These are phyloP conservation scores for Monilinia fructigena DNA, from an alignment of 2,329 filamentous ascomycete species.

Conservation along the genomic window DNA sequence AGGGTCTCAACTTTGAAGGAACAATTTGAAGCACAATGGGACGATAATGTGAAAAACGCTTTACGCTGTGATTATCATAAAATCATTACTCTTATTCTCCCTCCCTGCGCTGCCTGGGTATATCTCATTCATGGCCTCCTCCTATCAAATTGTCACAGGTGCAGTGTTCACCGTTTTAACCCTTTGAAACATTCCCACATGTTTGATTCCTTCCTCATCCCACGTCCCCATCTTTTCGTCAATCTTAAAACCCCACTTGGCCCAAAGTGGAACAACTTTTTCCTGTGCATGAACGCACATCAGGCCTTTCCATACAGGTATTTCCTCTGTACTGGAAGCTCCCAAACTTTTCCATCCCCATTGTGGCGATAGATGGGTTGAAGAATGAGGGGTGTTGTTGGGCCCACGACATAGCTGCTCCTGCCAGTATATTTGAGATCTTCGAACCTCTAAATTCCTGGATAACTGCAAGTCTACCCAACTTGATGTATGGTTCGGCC, in stretches of 20 bases:
- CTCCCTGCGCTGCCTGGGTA: neutral
- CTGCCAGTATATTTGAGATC: slow-evolving; percentile 64
- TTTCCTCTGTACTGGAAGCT: slow-evolving; percentile 42
- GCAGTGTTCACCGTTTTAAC: slow-evolving; percentile 41
- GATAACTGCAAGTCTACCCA: slow-evolving; percentile 74
- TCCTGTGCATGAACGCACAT: slow-evolving; percentile 79
- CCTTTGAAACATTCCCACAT: slow-evolving; percentile 77
- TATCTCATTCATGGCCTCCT: neutral
- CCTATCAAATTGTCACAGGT: neutral
- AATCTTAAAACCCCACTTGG: slow-evolving; percentile 67
- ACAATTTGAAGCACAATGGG: neutral
- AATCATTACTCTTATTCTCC: neutral
- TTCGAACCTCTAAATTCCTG: slow-evolving; percentile 52
- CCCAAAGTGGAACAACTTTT: slow-evolving; percentile 63
- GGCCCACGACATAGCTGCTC: slow-evolving; percentile 67
- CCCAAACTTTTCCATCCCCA: slow-evolving; percentile 48
- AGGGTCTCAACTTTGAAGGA: neutral
- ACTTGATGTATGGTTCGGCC: slow-evolving; percentile 74
- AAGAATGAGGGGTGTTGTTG: slow-evolving; percentile 57
- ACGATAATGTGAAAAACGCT: neutral
- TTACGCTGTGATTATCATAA: neutral
- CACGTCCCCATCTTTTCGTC: slow-evolving; percentile 75
- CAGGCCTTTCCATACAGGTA: slow-evolving; percentile 68
- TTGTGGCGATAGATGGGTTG: slow-evolving; percentile 45
- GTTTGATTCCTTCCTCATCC: slow-evolving; percentile 81